Percentiles rank a stretch among this genome's conserved stretches.
These are phyloP conservation scores for Kodamaea suecica DNA, from an alignment of 1,139 yeast genomes.

Conservation along the genomic window DNA sequence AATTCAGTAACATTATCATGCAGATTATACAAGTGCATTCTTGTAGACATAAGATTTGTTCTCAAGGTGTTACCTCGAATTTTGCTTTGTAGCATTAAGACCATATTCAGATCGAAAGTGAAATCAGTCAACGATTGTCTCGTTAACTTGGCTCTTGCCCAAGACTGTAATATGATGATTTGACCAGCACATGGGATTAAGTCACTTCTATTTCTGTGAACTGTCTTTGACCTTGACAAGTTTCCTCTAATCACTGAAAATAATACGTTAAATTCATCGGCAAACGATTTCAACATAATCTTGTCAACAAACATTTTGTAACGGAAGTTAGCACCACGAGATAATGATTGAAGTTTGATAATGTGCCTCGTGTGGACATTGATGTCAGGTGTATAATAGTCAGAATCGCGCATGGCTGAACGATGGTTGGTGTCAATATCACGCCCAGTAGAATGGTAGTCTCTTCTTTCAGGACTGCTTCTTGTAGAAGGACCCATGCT, in stretches of 20 bases:
- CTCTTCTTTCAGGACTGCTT: background rate
- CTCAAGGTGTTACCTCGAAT: conserved; percentile 28
- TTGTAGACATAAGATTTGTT: conserved; percentile 6
- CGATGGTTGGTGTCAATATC: background rate
- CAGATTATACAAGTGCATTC: conserved; percentile 10
- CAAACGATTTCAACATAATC: conserved; percentile 55
- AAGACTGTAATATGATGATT: conserved; percentile 37
- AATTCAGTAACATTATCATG: conserved; percentile 17
- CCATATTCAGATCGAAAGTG: conserved; percentile 1
- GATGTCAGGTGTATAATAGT: conserved; percentile 25
- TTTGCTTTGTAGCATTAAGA: conserved; percentile 25
- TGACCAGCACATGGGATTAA: conserved; percentile 25
- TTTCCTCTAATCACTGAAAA: conserved; percentile 43
- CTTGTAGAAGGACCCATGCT: background rate
- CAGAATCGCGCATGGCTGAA: conserved; percentile 4
- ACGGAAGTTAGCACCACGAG: conserved; percentile 64
- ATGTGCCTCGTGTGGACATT: conserved; percentile 19
- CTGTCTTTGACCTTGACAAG: conserved; percentile 29
- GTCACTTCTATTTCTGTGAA: conserved; percentile 41
- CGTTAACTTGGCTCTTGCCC: conserved; percentile 28
- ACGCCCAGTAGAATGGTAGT: too few relatives aligned
- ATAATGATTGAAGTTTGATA: conserved; percentile 54
- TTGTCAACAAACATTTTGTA: conserved; percentile 60
- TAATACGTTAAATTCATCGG: conserved; percentile 41
- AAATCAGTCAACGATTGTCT: conserved; percentile 12